A percentile compares a stretch with the other conserved stretches of the same genome.
These are phyloP conservation scores for Vitis hybrid DNA, from an alignment of 177 flowering plant genomes.

Conservation along the genomic window DNA sequence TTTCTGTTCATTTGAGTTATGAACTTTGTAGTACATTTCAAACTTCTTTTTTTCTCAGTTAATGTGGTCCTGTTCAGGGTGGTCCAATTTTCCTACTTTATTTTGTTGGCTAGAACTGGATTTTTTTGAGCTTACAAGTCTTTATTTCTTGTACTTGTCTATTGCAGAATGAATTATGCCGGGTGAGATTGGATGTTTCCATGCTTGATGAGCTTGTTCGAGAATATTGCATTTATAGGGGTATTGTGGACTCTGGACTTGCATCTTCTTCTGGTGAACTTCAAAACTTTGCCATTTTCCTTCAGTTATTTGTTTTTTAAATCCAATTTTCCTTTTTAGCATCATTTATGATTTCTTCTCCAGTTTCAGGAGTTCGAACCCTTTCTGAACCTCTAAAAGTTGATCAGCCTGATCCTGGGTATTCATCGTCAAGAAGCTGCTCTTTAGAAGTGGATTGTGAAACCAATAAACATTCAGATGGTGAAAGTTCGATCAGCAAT, in stretches of 20 bases:
- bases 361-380: conserved; percentile 31
- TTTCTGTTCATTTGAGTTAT: too few species aligned
- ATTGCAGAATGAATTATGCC: conserved; percentile 87
- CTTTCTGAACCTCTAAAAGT: conserved; percentile 22
- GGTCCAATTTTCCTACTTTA: not conserved
- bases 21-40: not conserved
- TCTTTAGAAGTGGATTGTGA: conserved; percentile 41
- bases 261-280: conserved; percentile 38
- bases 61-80: too few species aligned
- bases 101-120: not conserved
- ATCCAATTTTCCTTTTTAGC: not conserved
- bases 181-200: conserved; percentile 72
- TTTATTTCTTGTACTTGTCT: not conserved
- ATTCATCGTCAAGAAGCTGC: conserved; percentile 41
- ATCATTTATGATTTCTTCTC: conserved; percentile 3
- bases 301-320: not conserved
- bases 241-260: conserved; percentile 68
- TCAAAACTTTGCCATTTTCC: conserved; percentile 3
- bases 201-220: conserved; percentile 89
- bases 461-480: conserved; percentile 50
- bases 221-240: conserved; percentile 94
- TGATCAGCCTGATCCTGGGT: conserved; percentile 34
- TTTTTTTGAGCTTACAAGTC: not conserved
- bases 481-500: conserved; percentile 42
- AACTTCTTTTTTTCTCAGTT: not conserved